Conservation (phyloP, 352 stramenopile species). For the Aphanomyces stellatus region DNA sequence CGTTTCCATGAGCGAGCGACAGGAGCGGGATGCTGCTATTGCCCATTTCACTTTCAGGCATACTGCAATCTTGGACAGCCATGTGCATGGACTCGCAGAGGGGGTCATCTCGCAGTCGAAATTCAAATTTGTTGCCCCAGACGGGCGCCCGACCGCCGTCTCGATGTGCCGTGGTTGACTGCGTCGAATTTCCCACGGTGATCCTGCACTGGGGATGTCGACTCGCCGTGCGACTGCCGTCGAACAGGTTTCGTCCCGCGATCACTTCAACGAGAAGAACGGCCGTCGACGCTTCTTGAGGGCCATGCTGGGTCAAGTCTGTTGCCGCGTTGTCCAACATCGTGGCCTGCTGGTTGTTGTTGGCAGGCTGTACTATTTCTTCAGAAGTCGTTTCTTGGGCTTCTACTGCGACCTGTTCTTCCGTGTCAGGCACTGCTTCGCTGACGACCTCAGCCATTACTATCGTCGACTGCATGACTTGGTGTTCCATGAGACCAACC, state of each 20-base stretch:
- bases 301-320: too few species aligned
- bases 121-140: conserved; percentile 10
- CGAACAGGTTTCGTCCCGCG: background rate
- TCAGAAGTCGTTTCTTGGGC: too few species aligned
- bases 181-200: background rate
- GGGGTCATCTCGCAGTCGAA: background rate
- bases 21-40: background rate
- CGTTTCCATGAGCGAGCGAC: background rate
- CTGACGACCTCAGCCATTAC: too few species aligned
- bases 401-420: too few species aligned
- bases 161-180: conserved; percentile 12
- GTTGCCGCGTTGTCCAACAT: too few species aligned
- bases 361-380: too few species aligned
- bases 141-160: conserved; percentile 4
- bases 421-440: too few species aligned
- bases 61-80: background rate
- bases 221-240: background rate
- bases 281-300: too few species aligned
- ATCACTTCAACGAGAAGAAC: background rate
- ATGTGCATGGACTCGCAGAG: background rate
- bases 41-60: background rate
- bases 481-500: background rate
- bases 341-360: too few species aligned
- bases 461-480: too few species aligned
- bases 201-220: background rate